phyloP scores from a whole-genome alignment of 305 asterid genomes.

The Striga hermonthica region DNA sequence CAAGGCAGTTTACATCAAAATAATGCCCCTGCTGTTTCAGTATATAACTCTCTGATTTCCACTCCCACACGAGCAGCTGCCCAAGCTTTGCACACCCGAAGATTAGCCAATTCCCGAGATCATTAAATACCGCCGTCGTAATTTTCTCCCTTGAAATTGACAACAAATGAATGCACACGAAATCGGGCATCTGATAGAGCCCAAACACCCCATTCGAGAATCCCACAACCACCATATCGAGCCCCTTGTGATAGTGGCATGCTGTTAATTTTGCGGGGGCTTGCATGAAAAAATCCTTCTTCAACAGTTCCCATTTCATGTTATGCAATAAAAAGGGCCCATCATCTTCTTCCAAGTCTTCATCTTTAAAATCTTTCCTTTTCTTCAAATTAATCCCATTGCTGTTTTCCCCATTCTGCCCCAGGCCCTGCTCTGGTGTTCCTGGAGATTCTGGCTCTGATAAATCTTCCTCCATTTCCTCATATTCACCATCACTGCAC shows the following conservation, averaged over 20 bases:
- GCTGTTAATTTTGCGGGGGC: constrained; percentile 71
- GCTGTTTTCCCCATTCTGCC: constrained; percentile 37
- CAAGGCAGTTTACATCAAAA: constrained; percentile 91
- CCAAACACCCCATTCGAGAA: constrained; percentile 92
- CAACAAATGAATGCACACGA: constrained; percentile 76
- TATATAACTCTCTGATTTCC: constrained; percentile 95
- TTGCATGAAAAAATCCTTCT: constrained; percentile 81
- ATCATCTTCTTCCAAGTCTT: constrained; percentile 37
- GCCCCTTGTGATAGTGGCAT: constrained; percentile 81
- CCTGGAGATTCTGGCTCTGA: constrained; percentile 84
- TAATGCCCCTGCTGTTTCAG: constrained; percentile 98
- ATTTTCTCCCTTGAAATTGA: constrained; percentile 88
- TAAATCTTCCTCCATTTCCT: constrained; percentile 37
- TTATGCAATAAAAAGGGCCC: constrained; percentile 46
- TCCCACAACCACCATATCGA: constrained; percentile 87
- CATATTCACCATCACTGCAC: constrained; percentile 33
- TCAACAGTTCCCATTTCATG: constrained; percentile 67
- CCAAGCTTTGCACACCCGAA: constrained; percentile 96
- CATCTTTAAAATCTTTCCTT: constrained; percentile 50
- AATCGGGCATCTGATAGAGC: constrained; percentile 92
- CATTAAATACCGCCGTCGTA: constrained; percentile 78
- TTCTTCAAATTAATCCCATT: constrained; percentile 38
- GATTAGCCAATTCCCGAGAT: constrained; percentile 88
- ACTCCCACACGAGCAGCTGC: constrained; percentile 98
- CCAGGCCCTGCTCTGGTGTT: constrained; percentile 59